Percentiles rank a stretch among this genome's conserved stretches.
phyloP scores from a whole-genome alignment of 495 filamentous ascomycete species.

The Xylaria palmicola region DNA sequence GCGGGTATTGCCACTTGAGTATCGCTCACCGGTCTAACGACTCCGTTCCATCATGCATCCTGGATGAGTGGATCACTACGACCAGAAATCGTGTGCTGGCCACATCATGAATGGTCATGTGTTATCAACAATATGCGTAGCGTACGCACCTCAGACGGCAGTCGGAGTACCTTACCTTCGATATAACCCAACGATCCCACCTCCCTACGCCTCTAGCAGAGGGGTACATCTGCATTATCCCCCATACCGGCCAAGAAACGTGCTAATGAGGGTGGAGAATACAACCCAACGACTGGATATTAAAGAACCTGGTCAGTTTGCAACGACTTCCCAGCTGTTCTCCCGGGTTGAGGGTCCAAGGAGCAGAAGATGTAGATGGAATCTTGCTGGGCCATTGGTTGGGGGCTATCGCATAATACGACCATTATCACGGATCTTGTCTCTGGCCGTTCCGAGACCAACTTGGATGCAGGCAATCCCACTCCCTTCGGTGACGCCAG shows the following conservation, averaged over 20 bases:
- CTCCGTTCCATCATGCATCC: neutral
- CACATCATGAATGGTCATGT: conserved; percentile 27
- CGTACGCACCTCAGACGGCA: conserved; percentile 12
- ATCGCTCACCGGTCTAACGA: neutral
- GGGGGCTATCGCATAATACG: conserved; percentile 18
- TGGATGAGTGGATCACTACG: neutral
- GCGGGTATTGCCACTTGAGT: neutral
- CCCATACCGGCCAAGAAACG: conserved; percentile 16
- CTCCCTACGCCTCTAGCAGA: conserved; percentile 21
- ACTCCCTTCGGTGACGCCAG: neutral
- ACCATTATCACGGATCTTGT: conserved; percentile 21
- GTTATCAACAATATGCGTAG: conserved; percentile 32
- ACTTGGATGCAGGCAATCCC: conserved; percentile 9
- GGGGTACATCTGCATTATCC: conserved; percentile 22
- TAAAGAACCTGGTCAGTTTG: conserved; percentile 4
- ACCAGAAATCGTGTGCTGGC: conserved; percentile 2
- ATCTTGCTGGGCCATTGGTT: conserved; percentile 29
- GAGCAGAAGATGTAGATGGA: conserved; percentile 26
- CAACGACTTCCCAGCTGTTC: conserved; percentile 4
- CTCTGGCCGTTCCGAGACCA: conserved; percentile 24
- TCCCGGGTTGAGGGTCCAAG: conserved; percentile 15
- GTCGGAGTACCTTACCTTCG: conserved; percentile 23
- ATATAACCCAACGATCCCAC: conserved; percentile 29
- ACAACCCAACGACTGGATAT: conserved; percentile 8
- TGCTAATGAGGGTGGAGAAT: conserved; percentile 25